A percentile compares a stretch with the other conserved stretches of the same genome.
These are phyloP conservation scores for Geotrichum ghanense DNA, from an alignment of 805 yeast species.

Conservation along the genomic window DNA sequence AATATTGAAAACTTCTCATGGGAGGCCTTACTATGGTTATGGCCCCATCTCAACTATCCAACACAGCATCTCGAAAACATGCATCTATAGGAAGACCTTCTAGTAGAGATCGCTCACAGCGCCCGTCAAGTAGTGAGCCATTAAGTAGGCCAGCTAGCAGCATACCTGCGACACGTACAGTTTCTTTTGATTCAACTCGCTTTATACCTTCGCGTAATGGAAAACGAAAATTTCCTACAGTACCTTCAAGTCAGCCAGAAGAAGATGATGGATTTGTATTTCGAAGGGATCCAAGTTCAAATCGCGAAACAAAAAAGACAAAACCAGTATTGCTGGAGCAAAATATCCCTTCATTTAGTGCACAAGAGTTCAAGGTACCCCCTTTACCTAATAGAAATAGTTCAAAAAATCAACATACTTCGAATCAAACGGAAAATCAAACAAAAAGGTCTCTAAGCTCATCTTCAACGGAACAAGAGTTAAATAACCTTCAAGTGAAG, in stretches of 20 bases:
- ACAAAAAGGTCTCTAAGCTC: too few species aligned
- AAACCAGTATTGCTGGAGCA: too few species aligned
- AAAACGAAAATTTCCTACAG: too few species aligned
- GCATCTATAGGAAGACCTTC: background rate
- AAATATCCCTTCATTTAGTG: too few species aligned
- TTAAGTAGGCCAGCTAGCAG: too few species aligned
- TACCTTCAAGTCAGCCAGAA: too few species aligned
- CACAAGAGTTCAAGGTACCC: background rate
- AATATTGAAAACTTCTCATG: background rate
- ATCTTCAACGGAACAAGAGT: too few species aligned
- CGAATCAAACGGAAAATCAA: background rate
- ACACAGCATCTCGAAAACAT: background rate
- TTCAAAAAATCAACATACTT: background rate
- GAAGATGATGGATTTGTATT: conserved; percentile 27
- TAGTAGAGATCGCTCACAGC: background rate
- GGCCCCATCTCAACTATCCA: background rate
- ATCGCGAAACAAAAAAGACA: background rate
- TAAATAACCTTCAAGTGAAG: too few species aligned
- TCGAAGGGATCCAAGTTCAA: conserved; percentile 9
- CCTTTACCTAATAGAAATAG: background rate
- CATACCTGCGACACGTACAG: too few species aligned
- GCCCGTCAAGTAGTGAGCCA: too few species aligned
- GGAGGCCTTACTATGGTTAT: conserved; percentile 1
- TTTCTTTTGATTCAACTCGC: too few species aligned
- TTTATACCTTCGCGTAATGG: too few species aligned